These are phyloP conservation scores for Zasmidium cellare DNA, from an alignment of 2,329 filamentous ascomycete genomes.

Conservation along the genomic window DNA sequence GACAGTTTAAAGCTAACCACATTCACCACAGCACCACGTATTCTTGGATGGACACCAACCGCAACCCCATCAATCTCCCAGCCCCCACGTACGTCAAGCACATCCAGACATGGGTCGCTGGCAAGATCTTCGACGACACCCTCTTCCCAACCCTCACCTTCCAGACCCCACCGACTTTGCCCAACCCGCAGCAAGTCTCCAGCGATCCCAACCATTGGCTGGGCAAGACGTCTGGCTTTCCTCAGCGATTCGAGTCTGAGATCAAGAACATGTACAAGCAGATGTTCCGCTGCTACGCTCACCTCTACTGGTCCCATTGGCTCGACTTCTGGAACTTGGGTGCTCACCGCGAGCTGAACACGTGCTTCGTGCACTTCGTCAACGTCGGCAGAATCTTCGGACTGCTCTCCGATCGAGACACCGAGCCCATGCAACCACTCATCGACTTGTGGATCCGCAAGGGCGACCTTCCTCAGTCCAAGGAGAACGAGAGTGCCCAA, in stretches of 20 bases:
- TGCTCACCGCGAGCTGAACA: conserved; percentile 53
- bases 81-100: conserved; percentile 92
- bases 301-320: conserved; percentile 56
- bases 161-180: conserved; percentile 59
- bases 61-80: conserved; percentile 86
- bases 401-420: conserved; percentile 80
- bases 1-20: not conserved
- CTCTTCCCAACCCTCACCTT: conserved; percentile 90
- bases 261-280: conserved; percentile 68
- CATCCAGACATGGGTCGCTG: conserved; percentile 95
- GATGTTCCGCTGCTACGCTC: conserved; percentile 57
- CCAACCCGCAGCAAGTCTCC: conserved; percentile 41
- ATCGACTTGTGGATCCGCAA: conserved; percentile 90
- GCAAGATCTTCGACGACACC: conserved; percentile 85
- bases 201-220: conserved; percentile 70
- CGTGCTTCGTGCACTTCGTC: conserved; percentile 55
- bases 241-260: conserved; percentile 61
- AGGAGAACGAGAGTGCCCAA: conserved; percentile 12
- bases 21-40: conserved; percentile 73
- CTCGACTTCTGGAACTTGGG: conserved; percentile 52
- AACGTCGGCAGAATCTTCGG: conserved; percentile 72
- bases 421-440: conserved; percentile 93
- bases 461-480: conserved; percentile 70
- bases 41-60: conserved; percentile 89
- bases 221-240: conserved; percentile 79